phyloP scores from a whole-genome alignment of 1,139 yeast species.

The Yamadazyma sp. region DNA sequence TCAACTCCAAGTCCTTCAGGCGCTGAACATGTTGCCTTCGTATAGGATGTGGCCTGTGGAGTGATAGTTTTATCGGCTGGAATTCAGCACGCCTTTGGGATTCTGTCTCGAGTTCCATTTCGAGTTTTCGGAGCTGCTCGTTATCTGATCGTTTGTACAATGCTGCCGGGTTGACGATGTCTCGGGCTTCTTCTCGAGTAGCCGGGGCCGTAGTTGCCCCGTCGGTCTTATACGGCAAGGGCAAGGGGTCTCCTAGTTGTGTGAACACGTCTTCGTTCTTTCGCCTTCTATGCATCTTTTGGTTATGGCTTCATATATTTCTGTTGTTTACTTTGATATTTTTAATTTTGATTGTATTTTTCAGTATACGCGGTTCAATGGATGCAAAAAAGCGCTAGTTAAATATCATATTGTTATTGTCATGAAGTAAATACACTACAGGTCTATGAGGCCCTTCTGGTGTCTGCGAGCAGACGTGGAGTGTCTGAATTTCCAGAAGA shows the following conservation, averaged over 20 bases:
- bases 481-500: constrained; percentile 23
- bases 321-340: constrained; percentile 1
- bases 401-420: neutral
- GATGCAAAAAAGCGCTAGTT: constrained; percentile 5
- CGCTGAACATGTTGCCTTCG: constrained; percentile 12
- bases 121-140: constrained; percentile 8
- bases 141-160: constrained; percentile 8
- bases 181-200: neutral
- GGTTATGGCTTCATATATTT: neutral
- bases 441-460: constrained; percentile 14
- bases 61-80: constrained; percentile 4
- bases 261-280: constrained; percentile 12
- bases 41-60: constrained; percentile 14
- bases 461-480: constrained; percentile 17
- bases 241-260: constrained; percentile 37
- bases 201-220: neutral
- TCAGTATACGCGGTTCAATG: constrained; percentile 3
- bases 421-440: neutral
- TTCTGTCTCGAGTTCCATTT: constrained; percentile 8
- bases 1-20: constrained; percentile 10
- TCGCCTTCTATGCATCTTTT: constrained; percentile 9
- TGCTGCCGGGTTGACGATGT: constrained; percentile 5
- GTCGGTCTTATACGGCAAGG: constrained; percentile 28
- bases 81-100: neutral
- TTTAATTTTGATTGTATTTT: no score